Evolutionary conservation across 352 stramenopile genomes (phyloP), one percentile per base, ranked within the genome.

Genomic region (Pythium grandisporangium): DNA sequence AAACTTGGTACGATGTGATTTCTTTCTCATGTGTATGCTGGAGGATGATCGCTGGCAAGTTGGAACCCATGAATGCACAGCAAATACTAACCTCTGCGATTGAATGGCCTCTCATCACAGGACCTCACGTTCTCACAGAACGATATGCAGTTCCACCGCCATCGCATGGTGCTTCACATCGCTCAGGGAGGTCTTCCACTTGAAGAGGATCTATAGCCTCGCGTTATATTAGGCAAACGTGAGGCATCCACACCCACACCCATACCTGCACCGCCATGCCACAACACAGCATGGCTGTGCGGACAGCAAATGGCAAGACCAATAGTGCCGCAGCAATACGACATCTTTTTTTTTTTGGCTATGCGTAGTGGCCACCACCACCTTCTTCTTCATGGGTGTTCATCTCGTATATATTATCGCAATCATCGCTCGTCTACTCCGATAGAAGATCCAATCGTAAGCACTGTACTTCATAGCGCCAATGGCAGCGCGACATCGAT

Each of bases 81-180:
- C 5, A 6, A 37, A 26, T 11, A 48, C 14, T 45, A n/a, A 36
- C 22, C 33, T n/a, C 16, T 6, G 27, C 32, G 33, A 12, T n/a
- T 44, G 6, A n/a, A n/a, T n/a, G n/a, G n/a, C n/a, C n/a, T n/a
- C n/a, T n/a, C 11, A 24, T 10, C 38, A 17, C 38, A 92, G 79
- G 47, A 63, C 7, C 60, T 90, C 14, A 45, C 60, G 12, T 93
- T 90, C 51, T 63, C 48, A 20, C 80, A 93, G 51, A 84, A 77
- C 25, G 75, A 93, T 43, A 93, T 93, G 61, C 66, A 77, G 36
- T 91, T 85, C 58, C 79, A 89, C 39, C 63, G 80, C 26, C 65
- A 84, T 65, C 80, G 80, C 33, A 93, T 93, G 72, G 62, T 83
- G 27, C 63, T 90, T 40, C 73, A 75, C 48, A 66, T 87, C 29